phyloP scores from a whole-genome alignment of 495 filamentous ascomycete genomes.

The Aspergillus wentii region DNA sequence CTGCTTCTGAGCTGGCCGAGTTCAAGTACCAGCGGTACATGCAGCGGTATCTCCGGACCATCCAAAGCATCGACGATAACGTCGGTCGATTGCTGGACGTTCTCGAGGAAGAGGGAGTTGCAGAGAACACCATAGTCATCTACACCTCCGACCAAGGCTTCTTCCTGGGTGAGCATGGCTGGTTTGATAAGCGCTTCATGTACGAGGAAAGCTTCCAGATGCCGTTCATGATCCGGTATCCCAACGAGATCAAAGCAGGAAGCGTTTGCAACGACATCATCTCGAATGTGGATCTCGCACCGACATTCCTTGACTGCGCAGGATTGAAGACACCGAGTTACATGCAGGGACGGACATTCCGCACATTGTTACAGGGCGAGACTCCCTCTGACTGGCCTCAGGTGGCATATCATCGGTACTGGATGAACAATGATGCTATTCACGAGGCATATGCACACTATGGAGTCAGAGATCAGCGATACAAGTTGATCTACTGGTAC shows the following conservation, averaged over 20 bases:
- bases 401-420: conserved; percentile 42
- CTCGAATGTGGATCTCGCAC: conserved; percentile 42
- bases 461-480: conserved; percentile 35
- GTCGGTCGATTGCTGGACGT: conserved; percentile 35
- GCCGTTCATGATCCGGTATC: conserved; percentile 39
- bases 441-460: conserved; percentile 40
- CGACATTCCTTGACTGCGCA: conserved; percentile 35
- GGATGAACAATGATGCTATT: conserved; percentile 40
- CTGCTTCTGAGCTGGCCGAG: conserved; percentile 27
- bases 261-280: conserved; percentile 34
- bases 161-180: conserved; percentile 45
- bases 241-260: conserved; percentile 23
- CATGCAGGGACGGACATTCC: conserved; percentile 39
- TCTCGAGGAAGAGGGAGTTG: conserved; percentile 25
- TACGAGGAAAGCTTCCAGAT: conserved; percentile 45
- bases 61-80: conserved; percentile 39
- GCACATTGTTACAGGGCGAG: conserved; percentile 16
- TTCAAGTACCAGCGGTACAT: conserved; percentile 48
- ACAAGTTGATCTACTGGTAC: conserved; percentile 47
- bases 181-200: conserved; percentile 46
- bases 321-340: conserved; percentile 26
- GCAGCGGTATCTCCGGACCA: conserved; percentile 41
- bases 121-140: conserved; percentile 35
- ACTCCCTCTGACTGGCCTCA: conserved; percentile 36
- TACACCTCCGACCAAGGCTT: conserved; percentile 44